phyloP scores from a whole-genome alignment of 495 filamentous ascomycete genomes.

The Choiromyces venosus region DNA sequence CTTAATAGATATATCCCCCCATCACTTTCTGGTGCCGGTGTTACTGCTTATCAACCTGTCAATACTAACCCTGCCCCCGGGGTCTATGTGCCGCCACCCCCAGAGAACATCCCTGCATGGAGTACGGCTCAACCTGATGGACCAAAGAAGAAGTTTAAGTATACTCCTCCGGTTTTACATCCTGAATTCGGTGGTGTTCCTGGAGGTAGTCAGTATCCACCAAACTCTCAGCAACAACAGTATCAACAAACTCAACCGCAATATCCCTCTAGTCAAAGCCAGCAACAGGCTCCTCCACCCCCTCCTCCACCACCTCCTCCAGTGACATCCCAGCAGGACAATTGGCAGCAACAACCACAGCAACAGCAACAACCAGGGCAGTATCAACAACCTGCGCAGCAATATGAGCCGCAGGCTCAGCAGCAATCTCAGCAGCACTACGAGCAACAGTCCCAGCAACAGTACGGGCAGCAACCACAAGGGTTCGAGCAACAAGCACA shows the following conservation, averaged over 20 bases:
- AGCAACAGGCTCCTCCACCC: slow-evolving; percentile 17
- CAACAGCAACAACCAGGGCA: slow-evolving; percentile 16
- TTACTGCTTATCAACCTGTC: slow-evolving; percentile 20
- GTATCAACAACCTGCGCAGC: slow-evolving; percentile 14
- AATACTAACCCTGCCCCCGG: slow-evolving; percentile 20
- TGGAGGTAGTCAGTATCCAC: slow-evolving; percentile 13
- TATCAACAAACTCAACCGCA: slow-evolving; percentile 22
- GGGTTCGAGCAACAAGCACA: background rate
- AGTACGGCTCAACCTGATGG: slow-evolving; percentile 7
- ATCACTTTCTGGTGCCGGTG: slow-evolving; percentile 12
- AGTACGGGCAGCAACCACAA: background rate
- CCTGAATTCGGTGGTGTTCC: slow-evolving; percentile 19
- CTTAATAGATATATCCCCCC: slow-evolving; percentile 21
- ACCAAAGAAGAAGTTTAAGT: slow-evolving; percentile 28
- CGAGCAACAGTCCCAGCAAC: slow-evolving; percentile 7
- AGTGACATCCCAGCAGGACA: slow-evolving; percentile 14
- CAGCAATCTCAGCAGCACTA: slow-evolving; percentile 21
- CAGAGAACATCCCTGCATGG: slow-evolving; percentile 18
- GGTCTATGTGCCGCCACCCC: slow-evolving; percentile 13
- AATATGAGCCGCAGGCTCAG: slow-evolving; percentile 14
- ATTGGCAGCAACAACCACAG: slow-evolving; percentile 15
- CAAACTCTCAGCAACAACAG: slow-evolving; percentile 13
- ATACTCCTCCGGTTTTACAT: slow-evolving; percentile 26
- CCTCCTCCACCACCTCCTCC: slow-evolving; percentile 1
- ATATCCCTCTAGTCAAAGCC: slow-evolving; percentile 16